Evolutionary conservation across 2,329 filamentous ascomycete species (phyloP), one percentile per base, ranked within the genome.

Genomic region (Botrytis deweyae): DNA sequence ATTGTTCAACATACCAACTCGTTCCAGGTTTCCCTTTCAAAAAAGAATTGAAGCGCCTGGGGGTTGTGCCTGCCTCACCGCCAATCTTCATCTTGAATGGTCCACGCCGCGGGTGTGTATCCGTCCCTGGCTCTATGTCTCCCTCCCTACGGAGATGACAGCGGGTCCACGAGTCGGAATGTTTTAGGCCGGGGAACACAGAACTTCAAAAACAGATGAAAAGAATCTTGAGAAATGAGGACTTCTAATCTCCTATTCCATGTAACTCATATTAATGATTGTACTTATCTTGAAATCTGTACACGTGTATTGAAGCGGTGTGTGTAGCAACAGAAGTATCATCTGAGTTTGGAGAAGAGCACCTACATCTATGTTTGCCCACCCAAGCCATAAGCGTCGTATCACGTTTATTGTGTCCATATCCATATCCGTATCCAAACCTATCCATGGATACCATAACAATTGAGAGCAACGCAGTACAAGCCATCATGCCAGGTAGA

Each of bases 81-180:
- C 66, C 18, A 33, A 58, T 68, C 49, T 42, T 68, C 66, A 68
- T 42, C 38, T 58, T 58, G 55, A 52, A 66, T 33, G 44, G 44
- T 25, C 25, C 29, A 42, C 66, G 44, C 36, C 22, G 40, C 49
- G 36, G 55, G 33, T 62, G 22, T 40, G 59, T 62, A 36, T 40
- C 59, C 25, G 36, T 62, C 59, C 36, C 25, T 55, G 62, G 25
- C 44, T 46, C 18, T 46, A 36, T 55, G 36, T 40, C 33, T 6
- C 33, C 25, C 63, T 49, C 42, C 66, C 49, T 68, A 40, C 46
- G 25, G 65, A 68, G 65, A 55, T 68, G 65, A 58, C 49, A 68
- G 66, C 49, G 66, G 66, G 49, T 68, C 66, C 36, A 62, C 49
- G 66, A 52, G 49, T 42, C 36, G 49, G 49, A 58, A 42, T 22